Evolutionary conservation across 345 rosid species (phyloP), one percentile per base, ranked within the genome.

Genomic region (Laguncularia racemosa): DNA sequence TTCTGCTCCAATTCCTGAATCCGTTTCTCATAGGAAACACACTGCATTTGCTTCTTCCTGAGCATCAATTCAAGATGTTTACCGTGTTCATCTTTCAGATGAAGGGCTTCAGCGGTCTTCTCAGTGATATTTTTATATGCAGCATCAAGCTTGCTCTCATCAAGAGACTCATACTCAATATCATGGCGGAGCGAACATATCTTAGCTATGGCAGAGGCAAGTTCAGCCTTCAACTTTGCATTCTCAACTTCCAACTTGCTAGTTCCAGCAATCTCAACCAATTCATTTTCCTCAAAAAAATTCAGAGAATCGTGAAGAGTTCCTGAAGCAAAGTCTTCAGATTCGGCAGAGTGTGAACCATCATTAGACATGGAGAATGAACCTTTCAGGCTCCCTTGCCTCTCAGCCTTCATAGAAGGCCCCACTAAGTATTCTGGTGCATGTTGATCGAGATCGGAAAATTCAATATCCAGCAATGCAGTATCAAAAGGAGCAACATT

Each of bases 231-330:
- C 66, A 95, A 77, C 73, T 78, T 95, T 67, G 92, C 95, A 72
- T 90, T 95, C 80, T 95, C 97, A 61, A 95, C 99, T 77, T 95
- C 99, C 69, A 81, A 64, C 76, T 77, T 88, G 78, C 95, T 88
- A 40, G 99, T 95, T 62, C 99, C 99, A 60, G 90, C 92, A 61
- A 95, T 83, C 69, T 90, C 97, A 57, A 80, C 62, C 66, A 85
- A 60, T 46, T 90, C 95, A 77, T 75, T 79, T 48, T 67, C 80
- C 63, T 81, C 93, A 33, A 81, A 83, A 48, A 82, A 74, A 58
- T 78, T 89, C 53, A 69, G 84, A 23, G 66, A 40, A 48, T 68
- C 78, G 19, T 73, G 79, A 50, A 73, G 61, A 65, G 61, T 52
- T 19, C 73, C 86, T 61, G 62, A 52, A 6, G 79, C 52, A 48